Evolutionary conservation across 163 green algal species (phyloP).

Genomic region (Prototheca stagnorum): DNA sequence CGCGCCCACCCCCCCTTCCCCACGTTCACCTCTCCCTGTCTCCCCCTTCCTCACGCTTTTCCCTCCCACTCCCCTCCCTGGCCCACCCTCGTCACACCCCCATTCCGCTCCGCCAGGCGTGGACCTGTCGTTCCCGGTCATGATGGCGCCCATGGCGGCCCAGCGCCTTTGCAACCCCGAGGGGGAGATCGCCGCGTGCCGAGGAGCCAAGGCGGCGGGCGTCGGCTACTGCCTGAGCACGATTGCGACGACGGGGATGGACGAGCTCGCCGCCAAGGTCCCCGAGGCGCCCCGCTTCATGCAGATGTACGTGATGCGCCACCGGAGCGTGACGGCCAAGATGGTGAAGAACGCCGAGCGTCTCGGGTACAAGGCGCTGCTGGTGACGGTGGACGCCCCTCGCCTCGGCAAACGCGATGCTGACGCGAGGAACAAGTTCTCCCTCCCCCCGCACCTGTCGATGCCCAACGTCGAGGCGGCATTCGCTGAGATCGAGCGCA

Average conservation of each 20-base stretch:
- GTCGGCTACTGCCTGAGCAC: slow-evolving; percentile 72
- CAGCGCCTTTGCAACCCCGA: slow-evolving; percentile 62
- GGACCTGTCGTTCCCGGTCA: slow-evolving; percentile 39
- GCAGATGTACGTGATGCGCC: too few species aligned
- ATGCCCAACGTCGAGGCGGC: slow-evolving; percentile 22
- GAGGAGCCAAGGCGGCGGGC: slow-evolving; percentile 28
- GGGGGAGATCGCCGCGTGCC: slow-evolving; percentile 53
- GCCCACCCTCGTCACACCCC: too few species aligned
- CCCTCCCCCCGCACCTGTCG: slow-evolving; percentile 16
- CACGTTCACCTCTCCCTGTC: background rate
- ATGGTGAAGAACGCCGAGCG: slow-evolving; percentile 50
- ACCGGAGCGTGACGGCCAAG: slow-evolving; percentile 5
- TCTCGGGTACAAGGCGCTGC: slow-evolving; percentile 67
- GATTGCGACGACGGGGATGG: too few species aligned
- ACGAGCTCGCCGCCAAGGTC: too few species aligned
- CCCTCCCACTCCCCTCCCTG: too few species aligned
- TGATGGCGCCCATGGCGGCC: slow-evolving; percentile 85
- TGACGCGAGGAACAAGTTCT: slow-evolving; percentile 58
- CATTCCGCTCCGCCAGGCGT: slow-evolving; percentile 7
- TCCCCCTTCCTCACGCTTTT: too few species aligned
- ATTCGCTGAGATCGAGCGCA: slow-evolving; percentile 2
- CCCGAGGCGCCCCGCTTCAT: too few species aligned
- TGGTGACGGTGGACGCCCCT: slow-evolving; percentile 82
- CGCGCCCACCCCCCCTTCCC: background rate
- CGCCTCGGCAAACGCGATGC: slow-evolving; percentile 56